A percentile compares a stretch with the other conserved stretches of the same genome.
These are phyloP conservation scores for Cylindrotheca closterium DNA, from an alignment of 108 stramenopile species.

Conservation along the genomic window DNA sequence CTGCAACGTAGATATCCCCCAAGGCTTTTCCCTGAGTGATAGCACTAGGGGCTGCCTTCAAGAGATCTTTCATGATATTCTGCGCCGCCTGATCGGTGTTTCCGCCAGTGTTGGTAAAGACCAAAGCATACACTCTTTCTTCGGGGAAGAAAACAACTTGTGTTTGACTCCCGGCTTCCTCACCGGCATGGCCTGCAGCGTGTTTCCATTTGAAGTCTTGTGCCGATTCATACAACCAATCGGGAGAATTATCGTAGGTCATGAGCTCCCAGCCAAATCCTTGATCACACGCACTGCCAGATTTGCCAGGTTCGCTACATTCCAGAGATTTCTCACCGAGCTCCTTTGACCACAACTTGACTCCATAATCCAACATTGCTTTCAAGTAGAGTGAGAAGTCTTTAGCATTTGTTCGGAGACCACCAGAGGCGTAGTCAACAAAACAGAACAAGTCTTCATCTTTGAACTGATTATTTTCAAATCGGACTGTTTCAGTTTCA, in stretches of 20 bases:
- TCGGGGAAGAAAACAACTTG: too few species aligned
- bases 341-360: slow-evolving; percentile 11
- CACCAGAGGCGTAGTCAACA: slow-evolving; percentile 16
- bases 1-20: too few species aligned
- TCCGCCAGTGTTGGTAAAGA: slow-evolving; percentile 14
- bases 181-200: slow-evolving; percentile 11
- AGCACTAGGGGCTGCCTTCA: too few species aligned
- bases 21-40: too few species aligned
- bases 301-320: neutral
- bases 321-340: slow-evolving; percentile 6
- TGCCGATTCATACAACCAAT: neutral
- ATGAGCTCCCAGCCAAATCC: slow-evolving; percentile 8
- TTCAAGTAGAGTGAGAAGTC: slow-evolving; percentile 7
- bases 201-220: slow-evolving; percentile 18
- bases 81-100: slow-evolving; percentile 7
- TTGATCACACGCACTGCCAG: slow-evolving; percentile 3
- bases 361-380: slow-evolving; percentile 11
- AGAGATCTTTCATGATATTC: too few species aligned
- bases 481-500: neutral
- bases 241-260: neutral
- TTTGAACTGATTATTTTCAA: too few species aligned
- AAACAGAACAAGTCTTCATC: slow-evolving; percentile 26
- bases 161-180: slow-evolving; percentile 14
- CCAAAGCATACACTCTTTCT: slow-evolving; percentile 17
- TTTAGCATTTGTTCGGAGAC: slow-evolving; percentile 7